phyloP scores from a whole-genome alignment of 805 yeast genomes.

The Wickerhamomyces canadensis region DNA sequence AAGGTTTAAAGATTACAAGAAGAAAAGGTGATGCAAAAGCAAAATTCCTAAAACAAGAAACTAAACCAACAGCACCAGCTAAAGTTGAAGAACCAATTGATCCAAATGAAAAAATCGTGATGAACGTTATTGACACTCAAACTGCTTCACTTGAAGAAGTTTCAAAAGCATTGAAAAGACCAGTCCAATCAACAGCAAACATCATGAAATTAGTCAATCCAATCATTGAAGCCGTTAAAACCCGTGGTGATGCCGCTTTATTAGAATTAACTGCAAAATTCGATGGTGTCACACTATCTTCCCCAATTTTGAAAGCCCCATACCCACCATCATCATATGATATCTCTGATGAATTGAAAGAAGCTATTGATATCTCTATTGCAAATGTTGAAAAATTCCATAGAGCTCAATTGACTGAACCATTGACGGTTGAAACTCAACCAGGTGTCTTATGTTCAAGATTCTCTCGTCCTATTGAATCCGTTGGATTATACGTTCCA shows the following conservation, averaged over 20 bases:
- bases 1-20: slow-evolving; percentile 82
- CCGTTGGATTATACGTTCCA: slow-evolving; percentile 93
- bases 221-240: slow-evolving; percentile 71
- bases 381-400: slow-evolving; percentile 89
- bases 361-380: slow-evolving; percentile 85
- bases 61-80: slow-evolving; percentile 14
- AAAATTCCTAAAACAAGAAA: slow-evolving; percentile 45
- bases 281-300: slow-evolving; percentile 68
- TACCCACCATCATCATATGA: slow-evolving; percentile 74
- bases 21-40: slow-evolving; percentile 95
- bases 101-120: slow-evolving; percentile 17
- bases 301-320: slow-evolving; percentile 84
- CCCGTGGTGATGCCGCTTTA: slow-evolving; percentile 80
- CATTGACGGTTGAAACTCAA: slow-evolving; percentile 80
- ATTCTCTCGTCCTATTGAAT: slow-evolving; percentile 90
- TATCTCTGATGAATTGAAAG: slow-evolving; percentile 66
- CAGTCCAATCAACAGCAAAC: slow-evolving; percentile 90
- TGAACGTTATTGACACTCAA: slow-evolving; percentile 43
- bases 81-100: slow-evolving; percentile 24
- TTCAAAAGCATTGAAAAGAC: slow-evolving; percentile 69
- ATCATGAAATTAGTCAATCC: slow-evolving; percentile 92
- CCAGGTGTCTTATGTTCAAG: slow-evolving; percentile 95
- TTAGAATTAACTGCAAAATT: slow-evolving; percentile 88
- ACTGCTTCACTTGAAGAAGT: slow-evolving; percentile 42
- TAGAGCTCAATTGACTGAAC: slow-evolving; percentile 75